Evolutionary conservation across 768 basidiomycete species (phyloP), one percentile per base, ranked within the genome.

Genomic region (Asterophora parasitica): DNA sequence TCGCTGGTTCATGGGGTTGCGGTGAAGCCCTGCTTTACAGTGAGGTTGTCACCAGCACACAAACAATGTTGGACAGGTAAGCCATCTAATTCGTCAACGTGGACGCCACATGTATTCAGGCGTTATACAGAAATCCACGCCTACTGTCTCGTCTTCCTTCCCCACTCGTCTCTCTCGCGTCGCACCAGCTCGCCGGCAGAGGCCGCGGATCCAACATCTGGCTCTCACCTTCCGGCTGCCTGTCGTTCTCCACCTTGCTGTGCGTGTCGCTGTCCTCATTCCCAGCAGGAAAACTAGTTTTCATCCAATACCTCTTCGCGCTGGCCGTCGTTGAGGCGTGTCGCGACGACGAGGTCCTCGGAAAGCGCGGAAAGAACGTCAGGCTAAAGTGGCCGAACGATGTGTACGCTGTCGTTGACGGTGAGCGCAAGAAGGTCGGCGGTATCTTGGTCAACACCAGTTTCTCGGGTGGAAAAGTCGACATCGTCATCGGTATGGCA

Each of bases 351-450:
- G 68, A 57, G 8, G 73, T 83, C n/a, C 70, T 85, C 0, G 79
- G 74, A 51, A 72, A 68, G 42, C 59, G 58, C 12, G 83, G 79
- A 10, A 67, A 79, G 2, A 72, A 72, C 11, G 78, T 96, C 9
- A 74, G 83, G 33, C 69, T 98, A 19, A 98, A 97, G 64, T 98
- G 96, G 96, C 96, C 95, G 15, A 98, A 98, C 59, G 96, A 98
- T 57, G 71, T 99, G 4, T 97, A 97, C 58, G 87, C 83, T 1
- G 74, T 82, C 33, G 70, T 74, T 33, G 70, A 69, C 4, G 69
- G 68, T 15, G 78, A 80, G 54, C 65, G 66, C 48, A 83, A 77
- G 65, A 98, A 99, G 65, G 69, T 97, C 30, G 95, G 95, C 0
- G 95, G 96, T 0, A 84, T 97, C 13, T 68, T 98, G 17, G 90